phyloP scores from a whole-genome alignment of 331 rosid species.

The Quercus tomentella region DNA sequence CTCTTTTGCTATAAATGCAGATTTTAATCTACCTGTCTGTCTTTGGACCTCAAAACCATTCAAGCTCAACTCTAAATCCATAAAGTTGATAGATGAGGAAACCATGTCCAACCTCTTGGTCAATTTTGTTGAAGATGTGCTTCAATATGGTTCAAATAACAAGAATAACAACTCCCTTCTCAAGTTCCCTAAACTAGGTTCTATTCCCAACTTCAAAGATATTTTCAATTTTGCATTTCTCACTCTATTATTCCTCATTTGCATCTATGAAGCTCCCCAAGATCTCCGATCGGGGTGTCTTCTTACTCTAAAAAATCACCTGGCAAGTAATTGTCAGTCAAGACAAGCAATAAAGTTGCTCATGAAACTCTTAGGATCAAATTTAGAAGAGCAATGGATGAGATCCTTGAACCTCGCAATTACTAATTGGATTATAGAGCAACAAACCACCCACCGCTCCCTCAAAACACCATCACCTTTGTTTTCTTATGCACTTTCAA shows the following conservation, averaged over 20 bases:
- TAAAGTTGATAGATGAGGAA: conserved; percentile 34
- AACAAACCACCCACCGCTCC: conserved; percentile 22
- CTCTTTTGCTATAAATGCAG: conserved; percentile 41
- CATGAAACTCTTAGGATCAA: conserved; percentile 75
- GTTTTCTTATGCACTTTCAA: conserved; percentile 56
- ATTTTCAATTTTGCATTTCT: conserved; percentile 58
- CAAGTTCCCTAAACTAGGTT: conserved; percentile 42
- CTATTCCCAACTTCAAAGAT: conserved; percentile 38
- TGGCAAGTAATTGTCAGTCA: conserved; percentile 38
- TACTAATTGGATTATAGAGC: conserved; percentile 74
- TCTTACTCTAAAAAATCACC: conserved; percentile 36
- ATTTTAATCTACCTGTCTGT: conserved; percentile 47
- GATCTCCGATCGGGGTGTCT: conserved; percentile 51
- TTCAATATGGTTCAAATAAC: conserved; percentile 52
- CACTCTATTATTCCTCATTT: conserved; percentile 63
- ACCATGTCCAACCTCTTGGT: conserved; percentile 41
- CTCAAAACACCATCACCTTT: conserved; percentile 66
- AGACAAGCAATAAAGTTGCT: conserved; percentile 47
- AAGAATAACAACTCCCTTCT: conserved; percentile 33
- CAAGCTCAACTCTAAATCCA: conserved; percentile 27
- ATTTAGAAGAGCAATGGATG: conserved; percentile 86
- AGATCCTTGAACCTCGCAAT: conserved; percentile 76
- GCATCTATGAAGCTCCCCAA: conserved; percentile 74
- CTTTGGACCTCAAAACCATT: conserved; percentile 85
- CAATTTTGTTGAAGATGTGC: conserved; percentile 57